A percentile compares a stretch with the other conserved stretches of the same genome.
Conservation (phyloP, 345 rosid genomes). For the Rhodamnia rubescens region DNA sequence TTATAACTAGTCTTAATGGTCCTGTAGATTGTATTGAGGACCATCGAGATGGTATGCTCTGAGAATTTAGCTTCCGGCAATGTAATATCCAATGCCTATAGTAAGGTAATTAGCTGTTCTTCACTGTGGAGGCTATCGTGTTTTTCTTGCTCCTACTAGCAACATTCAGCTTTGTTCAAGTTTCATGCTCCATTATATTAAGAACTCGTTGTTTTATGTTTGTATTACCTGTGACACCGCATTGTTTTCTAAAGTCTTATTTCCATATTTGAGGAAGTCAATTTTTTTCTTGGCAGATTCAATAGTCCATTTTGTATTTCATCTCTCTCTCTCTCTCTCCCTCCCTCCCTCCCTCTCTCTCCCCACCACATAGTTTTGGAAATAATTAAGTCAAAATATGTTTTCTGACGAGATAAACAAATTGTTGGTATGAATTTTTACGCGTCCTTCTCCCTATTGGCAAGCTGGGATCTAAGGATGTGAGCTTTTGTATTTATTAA, state of each 20-base stretch:
- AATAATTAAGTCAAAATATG: background rate
- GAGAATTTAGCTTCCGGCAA: slow-evolving; percentile 16
- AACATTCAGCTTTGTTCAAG: background rate
- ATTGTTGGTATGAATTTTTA: background rate
- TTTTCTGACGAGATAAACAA: background rate
- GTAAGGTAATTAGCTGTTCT: slow-evolving; percentile 29
- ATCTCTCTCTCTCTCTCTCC: background rate
- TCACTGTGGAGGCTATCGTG: background rate
- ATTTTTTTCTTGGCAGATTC: background rate
- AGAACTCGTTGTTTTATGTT: background rate
- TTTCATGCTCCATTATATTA: background rate
- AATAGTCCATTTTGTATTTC: background rate
- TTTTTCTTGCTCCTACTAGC: background rate
- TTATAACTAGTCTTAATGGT: background rate
- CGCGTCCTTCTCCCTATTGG: background rate
- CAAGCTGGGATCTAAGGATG: background rate
- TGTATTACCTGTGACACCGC: background rate
- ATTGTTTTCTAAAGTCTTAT: background rate
- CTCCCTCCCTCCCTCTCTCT: too few species aligned
- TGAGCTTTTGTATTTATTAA: background rate
- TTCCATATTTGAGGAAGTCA: background rate
- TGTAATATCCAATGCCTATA: slow-evolving; percentile 38
- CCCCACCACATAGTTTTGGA: background rate
- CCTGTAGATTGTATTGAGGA: slow-evolving; percentile 42
- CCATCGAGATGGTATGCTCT: slow-evolving; percentile 27